phyloP scores from a whole-genome alignment of 148 eudicot genomes.

The Simmondsia chinensis region DNA sequence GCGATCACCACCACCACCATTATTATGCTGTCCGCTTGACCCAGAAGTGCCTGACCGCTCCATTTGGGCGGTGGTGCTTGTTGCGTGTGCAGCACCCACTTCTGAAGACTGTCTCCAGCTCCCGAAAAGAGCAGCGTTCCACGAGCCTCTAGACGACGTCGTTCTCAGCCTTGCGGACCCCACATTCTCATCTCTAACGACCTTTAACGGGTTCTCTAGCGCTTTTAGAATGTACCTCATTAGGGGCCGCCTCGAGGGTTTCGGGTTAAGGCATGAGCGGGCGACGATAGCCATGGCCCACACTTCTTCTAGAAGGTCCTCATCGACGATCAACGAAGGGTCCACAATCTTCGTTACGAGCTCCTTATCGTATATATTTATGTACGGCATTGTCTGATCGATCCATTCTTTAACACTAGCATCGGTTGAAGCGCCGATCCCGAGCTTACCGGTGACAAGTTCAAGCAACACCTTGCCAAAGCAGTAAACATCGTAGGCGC shows the following conservation, averaged over 20 bases:
- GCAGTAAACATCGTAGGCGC: conserved; percentile 91
- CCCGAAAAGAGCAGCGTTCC: conserved; percentile 88
- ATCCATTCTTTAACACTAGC: conserved; percentile 57
- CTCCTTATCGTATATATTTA: conserved; percentile 86
- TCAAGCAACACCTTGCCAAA: conserved; percentile 93
- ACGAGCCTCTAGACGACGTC: conserved; percentile 79
- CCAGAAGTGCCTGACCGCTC: conserved; percentile 51
- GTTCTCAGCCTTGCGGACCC: conserved; percentile 74
- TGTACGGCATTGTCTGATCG: conserved; percentile 55
- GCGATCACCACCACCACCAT: conserved; percentile 26
- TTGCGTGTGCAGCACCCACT: conserved; percentile 30
- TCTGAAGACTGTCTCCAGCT: conserved; percentile 95
- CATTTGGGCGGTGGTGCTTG: conserved; percentile 18
- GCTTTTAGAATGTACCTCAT: conserved; percentile 90
- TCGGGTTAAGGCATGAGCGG: conserved; percentile 89
- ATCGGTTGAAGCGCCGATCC: conserved; percentile 65
- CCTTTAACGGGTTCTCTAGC: conserved; percentile 86
- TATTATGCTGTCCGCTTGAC: conserved; percentile 58
- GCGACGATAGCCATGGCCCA: conserved; percentile 99
- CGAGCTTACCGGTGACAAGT: conserved; percentile 88
- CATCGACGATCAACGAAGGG: conserved; percentile 85
- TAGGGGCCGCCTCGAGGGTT: conserved; percentile 72
- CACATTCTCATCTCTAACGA: conserved; percentile 66
- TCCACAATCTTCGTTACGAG: conserved; percentile 85
- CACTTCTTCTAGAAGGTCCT: conserved; percentile 91